Evolutionary conservation across 305 asterid species (phyloP).

Genomic region (Solanum chacoense): DNA sequence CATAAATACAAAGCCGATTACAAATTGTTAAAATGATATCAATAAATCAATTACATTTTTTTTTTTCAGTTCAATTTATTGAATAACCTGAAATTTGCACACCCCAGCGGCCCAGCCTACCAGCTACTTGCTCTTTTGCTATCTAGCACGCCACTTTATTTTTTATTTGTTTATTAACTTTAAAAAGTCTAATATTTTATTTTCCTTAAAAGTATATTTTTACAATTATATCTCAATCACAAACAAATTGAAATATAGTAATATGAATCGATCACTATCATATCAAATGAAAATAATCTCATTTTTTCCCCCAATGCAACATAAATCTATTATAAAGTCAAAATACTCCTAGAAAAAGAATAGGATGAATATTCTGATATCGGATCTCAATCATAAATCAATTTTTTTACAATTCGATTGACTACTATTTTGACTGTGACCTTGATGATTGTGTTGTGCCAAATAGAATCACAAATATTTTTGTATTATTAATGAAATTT

Average conservation of each 20-base stretch:
- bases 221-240: neutral
- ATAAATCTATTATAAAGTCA: neutral
- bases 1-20: too few relatives aligned
- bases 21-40: neutral
- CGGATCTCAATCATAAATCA: neutral
- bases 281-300: neutral
- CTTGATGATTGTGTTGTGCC: neutral
- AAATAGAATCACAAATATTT: neutral
- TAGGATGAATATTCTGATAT: neutral
- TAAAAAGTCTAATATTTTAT: neutral
- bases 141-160: neutral
- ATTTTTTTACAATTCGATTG: neutral
- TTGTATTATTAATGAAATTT: neutral
- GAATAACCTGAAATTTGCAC: neutral
- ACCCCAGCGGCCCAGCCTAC: neutral
- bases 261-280: neutral
- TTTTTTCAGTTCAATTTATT: too few relatives aligned
- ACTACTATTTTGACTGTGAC: neutral
- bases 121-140: neutral
- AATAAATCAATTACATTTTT: neutral
- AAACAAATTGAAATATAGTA: neutral
- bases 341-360: neutral
- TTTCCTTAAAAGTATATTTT: neutral
- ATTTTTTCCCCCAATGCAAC: neutral
- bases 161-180: neutral